Base-by-base conservation (phyloP, 345 rosid species). In the Brassica rapa region DNA sequence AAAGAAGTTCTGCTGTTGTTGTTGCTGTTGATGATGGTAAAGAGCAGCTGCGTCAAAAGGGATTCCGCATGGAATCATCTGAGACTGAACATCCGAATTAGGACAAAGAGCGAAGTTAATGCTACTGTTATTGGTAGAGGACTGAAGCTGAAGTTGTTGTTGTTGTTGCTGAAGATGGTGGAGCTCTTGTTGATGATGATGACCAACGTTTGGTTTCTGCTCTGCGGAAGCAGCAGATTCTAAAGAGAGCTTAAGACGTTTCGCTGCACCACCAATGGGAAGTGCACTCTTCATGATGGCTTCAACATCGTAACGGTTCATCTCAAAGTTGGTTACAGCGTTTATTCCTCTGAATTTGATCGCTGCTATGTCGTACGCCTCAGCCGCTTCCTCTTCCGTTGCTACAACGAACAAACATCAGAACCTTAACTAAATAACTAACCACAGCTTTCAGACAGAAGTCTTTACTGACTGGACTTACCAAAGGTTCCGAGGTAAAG, bases 361-460 rank as follows among this genome's bases (percentile, higher is more conserved):
- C 57, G 98, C 99, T 6, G 98, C 98, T 6, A 95, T 94, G 57
- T 95, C 99, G 55, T 95, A 95, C n/a, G 99, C 99, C 84, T 93
- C 98, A 0, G 98, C 99, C 9, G 99, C 99, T 82, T 95, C 99
- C 81, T 95, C 97, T 81, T 95, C 99, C 1, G 99, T 95, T 4
- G 99, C 98, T 95, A 85, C 62, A 66, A 71, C 14, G 8, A 15
- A 12, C 43, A 19, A 33, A 49, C 4, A 53, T 53, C 24, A 53
- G 59, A 16, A 53, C 59, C 16, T 15, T 6, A 46, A 14, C 14
- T 6, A 63, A 49, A 35, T 10, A 8, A 27, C 7, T 33, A 57
- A 63, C 64, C 55, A 49, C 23, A 62, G 41, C 4, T 43, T 19
- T n/a, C n/a, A 73, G 16, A 73, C 59, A 59, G 35, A 39, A 39